Evolutionary conservation across 305 asterid species (phyloP).

Genomic region (Andrographis paniculata): DNA sequence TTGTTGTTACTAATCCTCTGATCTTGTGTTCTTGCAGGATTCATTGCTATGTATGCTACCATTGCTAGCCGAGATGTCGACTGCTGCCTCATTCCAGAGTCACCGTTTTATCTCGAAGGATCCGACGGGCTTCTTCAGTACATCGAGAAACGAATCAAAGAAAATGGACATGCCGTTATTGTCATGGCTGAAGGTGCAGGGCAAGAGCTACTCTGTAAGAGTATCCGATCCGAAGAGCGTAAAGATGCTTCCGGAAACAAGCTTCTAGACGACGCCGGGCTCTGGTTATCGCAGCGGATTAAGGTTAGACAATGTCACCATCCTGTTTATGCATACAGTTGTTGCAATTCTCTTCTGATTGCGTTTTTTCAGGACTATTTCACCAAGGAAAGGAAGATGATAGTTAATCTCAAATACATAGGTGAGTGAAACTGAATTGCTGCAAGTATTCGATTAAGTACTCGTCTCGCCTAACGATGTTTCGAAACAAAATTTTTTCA

Average conservation of each 20-base stretch:
- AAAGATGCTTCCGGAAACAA: constrained; percentile 74
- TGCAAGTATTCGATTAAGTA: neutral
- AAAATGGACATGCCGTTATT: constrained; percentile 75
- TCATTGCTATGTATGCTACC: constrained; percentile 80
- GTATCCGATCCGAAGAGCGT: constrained; percentile 24
- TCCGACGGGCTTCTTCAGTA: constrained; percentile 65
- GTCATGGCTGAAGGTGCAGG: constrained; percentile 93
- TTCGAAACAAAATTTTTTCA: constrained; percentile 21
- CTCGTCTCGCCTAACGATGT: neutral
- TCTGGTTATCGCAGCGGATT: constrained; percentile 66
- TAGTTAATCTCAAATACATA: constrained; percentile 63
- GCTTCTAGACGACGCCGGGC: constrained; percentile 65
- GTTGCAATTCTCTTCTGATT: neutral
- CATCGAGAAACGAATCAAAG: constrained; percentile 53
- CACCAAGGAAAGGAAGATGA: constrained; percentile 47
- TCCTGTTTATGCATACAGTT: neutral
- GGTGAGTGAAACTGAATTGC: constrained; percentile 27
- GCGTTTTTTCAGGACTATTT: constrained; percentile 50
- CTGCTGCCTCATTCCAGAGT: constrained; percentile 84
- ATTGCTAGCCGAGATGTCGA: constrained; percentile 83
- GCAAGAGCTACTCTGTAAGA: constrained; percentile 60
- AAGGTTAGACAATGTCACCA: constrained; percentile 28
- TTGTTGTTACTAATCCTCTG: neutral
- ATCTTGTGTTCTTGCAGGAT: constrained; percentile 43
- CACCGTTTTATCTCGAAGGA: constrained; percentile 76